phyloP scores from a whole-genome alignment of 2,329 filamentous ascomycete genomes.

The Pseudocercospora fuligena region DNA sequence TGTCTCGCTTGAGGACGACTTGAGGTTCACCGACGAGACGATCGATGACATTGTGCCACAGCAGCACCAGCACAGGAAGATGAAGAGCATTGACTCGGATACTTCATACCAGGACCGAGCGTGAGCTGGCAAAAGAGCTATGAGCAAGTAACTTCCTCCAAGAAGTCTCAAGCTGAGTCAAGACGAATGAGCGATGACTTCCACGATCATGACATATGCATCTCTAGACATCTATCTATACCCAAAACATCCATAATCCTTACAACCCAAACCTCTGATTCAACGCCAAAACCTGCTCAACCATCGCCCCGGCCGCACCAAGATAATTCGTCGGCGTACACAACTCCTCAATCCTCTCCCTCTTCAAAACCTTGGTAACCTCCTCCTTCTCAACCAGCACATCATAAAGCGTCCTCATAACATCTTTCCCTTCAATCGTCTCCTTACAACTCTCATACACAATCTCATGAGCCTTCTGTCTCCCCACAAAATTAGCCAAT shows the following conservation, averaged over 20 bases:
- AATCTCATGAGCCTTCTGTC: slow-evolving; percentile 42
- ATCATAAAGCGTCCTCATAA: slow-evolving; percentile 15
- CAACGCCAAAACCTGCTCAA: slow-evolving; percentile 30
- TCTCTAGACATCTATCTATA: not conserved
- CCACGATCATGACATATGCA: not conserved
- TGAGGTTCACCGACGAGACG: slow-evolving; percentile 86
- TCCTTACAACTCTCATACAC: slow-evolving; percentile 43
- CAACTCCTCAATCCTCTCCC: slow-evolving; percentile 27
- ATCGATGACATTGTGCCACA: slow-evolving; percentile 65
- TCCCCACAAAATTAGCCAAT: slow-evolving; percentile 40
- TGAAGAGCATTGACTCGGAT: slow-evolving; percentile 5
- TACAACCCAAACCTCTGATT: slow-evolving; percentile 3
- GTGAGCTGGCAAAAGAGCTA: not conserved
- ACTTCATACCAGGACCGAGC: not conserved
- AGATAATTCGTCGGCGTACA: slow-evolving; percentile 38
- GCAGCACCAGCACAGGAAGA: not conserved
- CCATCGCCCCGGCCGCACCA: slow-evolving; percentile 31
- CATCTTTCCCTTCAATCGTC: slow-evolving; percentile 30
- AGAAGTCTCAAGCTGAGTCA: not conserved
- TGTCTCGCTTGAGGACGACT: slow-evolving; percentile 74
- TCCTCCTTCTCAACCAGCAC: slow-evolving; percentile 27
- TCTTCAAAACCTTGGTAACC: slow-evolving; percentile 24
- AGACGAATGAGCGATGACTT: not conserved
- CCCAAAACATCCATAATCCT: not conserved
- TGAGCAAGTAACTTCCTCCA: not conserved